These are phyloP conservation scores for Silybum marianum DNA, from an alignment of 129 eudicot species.

Conservation along the genomic window DNA sequence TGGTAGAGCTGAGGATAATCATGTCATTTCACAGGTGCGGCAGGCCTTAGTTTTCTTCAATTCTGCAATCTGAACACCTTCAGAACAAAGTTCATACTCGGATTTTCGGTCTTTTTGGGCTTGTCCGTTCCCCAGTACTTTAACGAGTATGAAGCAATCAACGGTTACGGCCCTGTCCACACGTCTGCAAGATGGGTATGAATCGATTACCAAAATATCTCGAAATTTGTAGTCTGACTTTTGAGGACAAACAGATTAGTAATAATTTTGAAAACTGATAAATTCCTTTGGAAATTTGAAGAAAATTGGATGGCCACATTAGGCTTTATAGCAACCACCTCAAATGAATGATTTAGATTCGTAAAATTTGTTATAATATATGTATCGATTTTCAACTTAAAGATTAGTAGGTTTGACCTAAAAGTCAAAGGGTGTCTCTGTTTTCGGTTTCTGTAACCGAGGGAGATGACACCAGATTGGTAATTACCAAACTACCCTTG, in stretches of 20 bases:
- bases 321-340: background rate
- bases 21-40: constrained; percentile 51
- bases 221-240: background rate
- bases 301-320: background rate
- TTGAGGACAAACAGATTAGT: background rate
- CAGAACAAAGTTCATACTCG: constrained; percentile 57
- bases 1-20: background rate
- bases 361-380: background rate
- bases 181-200: constrained; percentile 66
- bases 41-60: constrained; percentile 73
- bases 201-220: background rate
- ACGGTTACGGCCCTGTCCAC: constrained; percentile 58
- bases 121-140: constrained; percentile 60
- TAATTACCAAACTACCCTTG: background rate
- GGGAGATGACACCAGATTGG: background rate
- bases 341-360: constrained; percentile 1
- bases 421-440: background rate
- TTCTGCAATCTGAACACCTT: constrained; percentile 69
- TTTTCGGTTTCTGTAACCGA: background rate
- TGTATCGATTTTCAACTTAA: background rate
- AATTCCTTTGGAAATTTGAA: background rate
- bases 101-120: constrained; percentile 63
- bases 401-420: constrained; percentile 12
- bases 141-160: constrained; percentile 53
- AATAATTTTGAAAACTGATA: background rate